Evolutionary conservation across 768 basidiomycete genomes (phyloP).

Genomic region (Mycena floridula): DNA sequence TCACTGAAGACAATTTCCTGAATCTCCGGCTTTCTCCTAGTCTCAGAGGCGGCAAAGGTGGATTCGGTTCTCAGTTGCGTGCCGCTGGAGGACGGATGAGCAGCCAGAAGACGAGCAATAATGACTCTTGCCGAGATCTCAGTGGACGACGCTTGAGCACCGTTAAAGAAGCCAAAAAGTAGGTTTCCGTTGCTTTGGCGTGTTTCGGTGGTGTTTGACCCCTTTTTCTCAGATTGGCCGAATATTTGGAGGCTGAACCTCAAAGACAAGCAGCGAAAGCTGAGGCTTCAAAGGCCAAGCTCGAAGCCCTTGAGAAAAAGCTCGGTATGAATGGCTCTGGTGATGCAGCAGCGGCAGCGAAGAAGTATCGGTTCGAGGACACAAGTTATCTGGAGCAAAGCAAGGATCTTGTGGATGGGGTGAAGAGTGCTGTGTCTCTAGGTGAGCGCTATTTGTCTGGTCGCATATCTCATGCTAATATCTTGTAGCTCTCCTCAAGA

Average conservation of each 20-base stretch:
- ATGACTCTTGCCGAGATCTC: conserved; percentile 91
- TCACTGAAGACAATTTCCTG: conserved; percentile 35
- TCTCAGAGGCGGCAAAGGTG: conserved; percentile 90
- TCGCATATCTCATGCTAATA: conserved; percentile 8
- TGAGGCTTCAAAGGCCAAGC: conserved; percentile 74
- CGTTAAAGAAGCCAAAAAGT: conserved; percentile 96
- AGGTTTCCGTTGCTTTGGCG: conserved; percentile 23
- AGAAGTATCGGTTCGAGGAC: conserved; percentile 90
- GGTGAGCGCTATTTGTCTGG: conserved; percentile 43
- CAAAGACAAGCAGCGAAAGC: conserved; percentile 72
- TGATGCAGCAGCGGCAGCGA: conserved; percentile 51
- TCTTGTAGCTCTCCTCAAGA: conserved; percentile 62
- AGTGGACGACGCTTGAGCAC: conserved; percentile 87
- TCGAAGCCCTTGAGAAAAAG: conserved; percentile 79
- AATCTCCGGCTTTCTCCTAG: conserved; percentile 69
- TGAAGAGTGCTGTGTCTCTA: conserved; percentile 83
- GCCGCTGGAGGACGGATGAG: conserved; percentile 98
- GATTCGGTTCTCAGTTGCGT: conserved; percentile 93
- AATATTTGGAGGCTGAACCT: conserved; percentile 82
- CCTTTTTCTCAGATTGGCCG: conserved; percentile 52
- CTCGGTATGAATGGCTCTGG: conserved; percentile 58
- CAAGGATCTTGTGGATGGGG: conserved; percentile 83
- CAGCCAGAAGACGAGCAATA: conserved; percentile 90
- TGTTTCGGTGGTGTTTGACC: background rate
- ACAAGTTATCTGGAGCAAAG: conserved; percentile 89